These are phyloP conservation scores for Medicago ruthenica DNA, from an alignment of 306 rosid species.

Conservation along the genomic window DNA sequence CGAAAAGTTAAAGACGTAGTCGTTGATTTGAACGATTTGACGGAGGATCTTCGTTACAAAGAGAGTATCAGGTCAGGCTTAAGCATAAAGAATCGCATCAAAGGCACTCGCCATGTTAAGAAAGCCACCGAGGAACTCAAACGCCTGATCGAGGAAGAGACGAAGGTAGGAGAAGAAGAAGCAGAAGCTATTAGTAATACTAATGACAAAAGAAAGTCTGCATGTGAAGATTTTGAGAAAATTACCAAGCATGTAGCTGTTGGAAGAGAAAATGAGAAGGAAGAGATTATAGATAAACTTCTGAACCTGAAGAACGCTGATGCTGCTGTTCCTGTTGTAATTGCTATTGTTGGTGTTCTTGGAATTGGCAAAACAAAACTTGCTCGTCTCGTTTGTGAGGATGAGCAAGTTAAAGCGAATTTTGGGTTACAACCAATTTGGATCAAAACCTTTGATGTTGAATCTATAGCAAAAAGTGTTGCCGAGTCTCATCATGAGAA, in stretches of 20 bases:
- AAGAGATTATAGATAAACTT: not conserved
- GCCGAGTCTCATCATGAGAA: too few species aligned
- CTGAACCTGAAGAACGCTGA: not conserved
- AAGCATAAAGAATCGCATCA: too few species aligned
- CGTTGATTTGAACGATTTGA: too few species aligned
- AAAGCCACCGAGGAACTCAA: too few species aligned
- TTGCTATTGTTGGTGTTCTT: conserved; percentile 1
- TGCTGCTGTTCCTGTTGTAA: not conserved
- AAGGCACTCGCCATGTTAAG: too few species aligned
- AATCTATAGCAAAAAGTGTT: not conserved
- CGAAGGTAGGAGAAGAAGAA: too few species aligned
- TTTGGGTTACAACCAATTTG: not conserved
- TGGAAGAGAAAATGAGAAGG: conserved; percentile 29
- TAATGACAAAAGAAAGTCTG: too few species aligned
- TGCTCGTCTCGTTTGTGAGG: not conserved
- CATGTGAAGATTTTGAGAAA: not conserved
- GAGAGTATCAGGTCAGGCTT: too few species aligned
- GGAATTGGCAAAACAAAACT: conserved; percentile 38
- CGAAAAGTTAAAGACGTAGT: too few species aligned
- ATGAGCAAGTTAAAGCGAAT: not conserved
- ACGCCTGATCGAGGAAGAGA: too few species aligned
- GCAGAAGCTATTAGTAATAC: too few species aligned
- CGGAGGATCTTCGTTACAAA: too few species aligned
- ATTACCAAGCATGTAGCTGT: not conserved
- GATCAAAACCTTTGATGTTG: not conserved